Evolutionary conservation across 2,329 filamentous ascomycete species (phyloP).

Genomic region (Aspergillus ibericus): DNA sequence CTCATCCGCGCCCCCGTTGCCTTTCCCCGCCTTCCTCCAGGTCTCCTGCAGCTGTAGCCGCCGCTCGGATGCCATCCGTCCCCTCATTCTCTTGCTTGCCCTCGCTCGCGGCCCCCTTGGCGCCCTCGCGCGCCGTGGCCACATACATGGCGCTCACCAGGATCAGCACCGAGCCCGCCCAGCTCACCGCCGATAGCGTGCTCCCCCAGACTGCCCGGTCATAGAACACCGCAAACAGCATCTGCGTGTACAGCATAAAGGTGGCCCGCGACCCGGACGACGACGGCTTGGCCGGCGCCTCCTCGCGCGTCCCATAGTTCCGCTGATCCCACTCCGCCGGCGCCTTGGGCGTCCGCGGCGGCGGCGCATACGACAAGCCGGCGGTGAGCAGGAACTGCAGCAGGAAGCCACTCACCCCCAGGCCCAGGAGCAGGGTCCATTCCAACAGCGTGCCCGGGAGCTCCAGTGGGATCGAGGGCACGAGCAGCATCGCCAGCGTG

Average conservation of each 20-base stretch:
- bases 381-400: constrained; percentile 85
- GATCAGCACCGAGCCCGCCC: constrained; percentile 63
- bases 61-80: constrained; percentile 1
- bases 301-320: background rate
- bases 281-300: constrained; percentile 3
- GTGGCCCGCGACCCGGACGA: constrained; percentile 53
- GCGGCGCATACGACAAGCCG: constrained; percentile 71
- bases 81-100: constrained; percentile 4
- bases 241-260: constrained; percentile 69
- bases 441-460: constrained; percentile 56
- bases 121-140: constrained; percentile 53
- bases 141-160: constrained; percentile 66
- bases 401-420: constrained; percentile 74
- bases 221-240: constrained; percentile 66
- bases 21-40: background rate
- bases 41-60: background rate
- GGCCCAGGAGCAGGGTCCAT: constrained; percentile 66
- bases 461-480: constrained; percentile 59
- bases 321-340: background rate
- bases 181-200: constrained; percentile 58
- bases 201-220: constrained; percentile 65
- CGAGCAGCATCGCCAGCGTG: constrained; percentile 55
- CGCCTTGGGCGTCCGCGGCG: constrained; percentile 29
- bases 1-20: constrained; percentile 5
- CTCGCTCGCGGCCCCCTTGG: background rate